These are phyloP conservation scores for Termitomyces sp. DNA, from an alignment of 768 basidiomycete species.

Conservation along the genomic window DNA sequence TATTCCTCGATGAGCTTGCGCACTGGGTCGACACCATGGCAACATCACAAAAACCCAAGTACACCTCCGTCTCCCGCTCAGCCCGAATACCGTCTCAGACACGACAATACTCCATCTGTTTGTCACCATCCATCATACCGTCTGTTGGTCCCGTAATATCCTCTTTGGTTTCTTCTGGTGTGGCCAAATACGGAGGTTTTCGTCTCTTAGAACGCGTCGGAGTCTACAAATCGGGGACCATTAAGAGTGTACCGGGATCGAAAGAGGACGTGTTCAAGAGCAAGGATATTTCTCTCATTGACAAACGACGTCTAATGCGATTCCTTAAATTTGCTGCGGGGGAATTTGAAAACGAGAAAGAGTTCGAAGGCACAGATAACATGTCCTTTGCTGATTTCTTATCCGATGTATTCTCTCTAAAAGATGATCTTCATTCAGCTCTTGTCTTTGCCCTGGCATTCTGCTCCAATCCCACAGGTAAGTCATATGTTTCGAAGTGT, in stretches of 20 bases:
- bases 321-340: conserved; percentile 79
- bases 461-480: conserved; percentile 56
- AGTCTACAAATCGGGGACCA: conserved; percentile 44
- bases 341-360: conserved; percentile 62
- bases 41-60: conserved; percentile 21
- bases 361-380: conserved; percentile 50
- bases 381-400: conserved; percentile 61
- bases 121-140: conserved; percentile 79
- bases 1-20: conserved; percentile 76
- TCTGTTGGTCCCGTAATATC: conserved; percentile 76
- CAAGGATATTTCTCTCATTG: conserved; percentile 66
- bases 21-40: conserved; percentile 52
- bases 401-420: conserved; percentile 56
- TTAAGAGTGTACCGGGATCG: conserved; percentile 75
- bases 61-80: conserved; percentile 41
- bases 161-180: conserved; percentile 74
- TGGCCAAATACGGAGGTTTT: conserved; percentile 89
- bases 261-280: conserved; percentile 94
- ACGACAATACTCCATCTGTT: conserved; percentile 79
- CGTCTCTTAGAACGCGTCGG: conserved; percentile 70
- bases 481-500: conserved; percentile 9
- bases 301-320: conserved; percentile 90
- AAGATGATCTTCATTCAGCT: conserved; percentile 47
- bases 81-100: conserved; percentile 43
- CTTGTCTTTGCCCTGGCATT: conserved; percentile 79